Conservation (phyloP, 257 asterid species). For the Solanum bulbocastanum region DNA sequence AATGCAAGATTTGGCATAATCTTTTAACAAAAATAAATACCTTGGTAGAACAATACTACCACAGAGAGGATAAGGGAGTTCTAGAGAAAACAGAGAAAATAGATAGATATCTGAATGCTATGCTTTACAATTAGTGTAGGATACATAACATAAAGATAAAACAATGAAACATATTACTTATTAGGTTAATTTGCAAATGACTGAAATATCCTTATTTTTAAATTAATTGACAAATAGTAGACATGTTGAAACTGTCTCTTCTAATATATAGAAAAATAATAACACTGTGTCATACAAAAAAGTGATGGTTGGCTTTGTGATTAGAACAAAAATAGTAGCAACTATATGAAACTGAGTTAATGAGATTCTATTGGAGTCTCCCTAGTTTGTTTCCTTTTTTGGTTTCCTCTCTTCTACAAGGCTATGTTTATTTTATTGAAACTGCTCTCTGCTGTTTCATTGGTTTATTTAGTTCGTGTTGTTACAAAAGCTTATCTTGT, state of each 20-base stretch:
- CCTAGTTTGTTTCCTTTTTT: not conserved
- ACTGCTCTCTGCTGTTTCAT: not conserved
- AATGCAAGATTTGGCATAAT: no score
- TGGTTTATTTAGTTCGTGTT: not conserved
- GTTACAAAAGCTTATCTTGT: slow-evolving; percentile 7
- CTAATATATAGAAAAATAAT: not conserved
- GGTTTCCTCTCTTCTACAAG: not conserved
- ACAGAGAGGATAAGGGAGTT: no score
- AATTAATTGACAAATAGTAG: not conserved
- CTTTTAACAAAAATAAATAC: no score
- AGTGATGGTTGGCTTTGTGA: not conserved
- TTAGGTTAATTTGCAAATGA: not conserved
- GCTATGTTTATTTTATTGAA: not conserved
- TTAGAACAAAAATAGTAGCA: not conserved
- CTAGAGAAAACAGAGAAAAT: no score
- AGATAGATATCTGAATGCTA: no score
- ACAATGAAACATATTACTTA: no score
- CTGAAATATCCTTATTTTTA: not conserved
- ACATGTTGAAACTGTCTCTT: not conserved
- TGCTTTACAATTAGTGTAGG: not conserved
- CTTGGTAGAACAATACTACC: no score
- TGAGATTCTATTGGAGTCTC: not conserved
- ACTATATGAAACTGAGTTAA: not conserved
- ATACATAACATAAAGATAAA: no score
- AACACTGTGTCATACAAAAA: not conserved